Base-by-base conservation (phyloP, 441 rosid species). In the Euphorbia schlechtendalii region DNA sequence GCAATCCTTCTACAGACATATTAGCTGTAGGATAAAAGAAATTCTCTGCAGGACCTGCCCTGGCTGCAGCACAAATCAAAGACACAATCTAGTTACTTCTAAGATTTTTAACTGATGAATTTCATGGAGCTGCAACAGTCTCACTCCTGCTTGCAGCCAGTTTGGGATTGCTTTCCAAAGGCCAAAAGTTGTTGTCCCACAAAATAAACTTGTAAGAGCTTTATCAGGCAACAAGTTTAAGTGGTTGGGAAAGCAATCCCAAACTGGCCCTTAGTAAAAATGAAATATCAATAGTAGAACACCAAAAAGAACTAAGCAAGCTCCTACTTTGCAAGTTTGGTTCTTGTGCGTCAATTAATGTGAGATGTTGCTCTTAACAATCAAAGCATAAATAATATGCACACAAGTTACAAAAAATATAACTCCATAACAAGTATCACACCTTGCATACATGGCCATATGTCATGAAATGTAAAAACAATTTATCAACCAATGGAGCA, bases 11-110 rank as follows among this genome's bases (percentile, higher is more conserved):
- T 46, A 60, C 68, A 28, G 81, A 49, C 74, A 76, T 73, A 70
- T 77, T 84, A 71, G 89, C 96, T 51, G 66, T 70, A 21, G 89
- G 80, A 78, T 79, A 80, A 70, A 74, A 82, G 73, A 82, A 79
- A 73, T 78, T 83, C 45, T 86, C 95, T 32, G 73, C 69, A 67
- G 81, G 63, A 71, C 77, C 83, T 60, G 76, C 64, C 79, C 82
- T 79, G 49, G 74, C 95, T 86, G 93, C 80, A 67, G 54, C 61
- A 71, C 59, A 60, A 32, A 63, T 68, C 36, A 59, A 69, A 64
- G n/a, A 61, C 20, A 53, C 56, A 11, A 25, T 40, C 28, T 49
- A 69, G 36, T 48, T 63, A 63, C 51, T 56, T 38, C n/a, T 52
- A 30, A 63, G 32, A 27, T 56, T 25, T 27, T 38, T n/a, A 54